Base-by-base conservation (phyloP, 768 basidiomycete species). In the Punctularia strigosozonata region DNA sequence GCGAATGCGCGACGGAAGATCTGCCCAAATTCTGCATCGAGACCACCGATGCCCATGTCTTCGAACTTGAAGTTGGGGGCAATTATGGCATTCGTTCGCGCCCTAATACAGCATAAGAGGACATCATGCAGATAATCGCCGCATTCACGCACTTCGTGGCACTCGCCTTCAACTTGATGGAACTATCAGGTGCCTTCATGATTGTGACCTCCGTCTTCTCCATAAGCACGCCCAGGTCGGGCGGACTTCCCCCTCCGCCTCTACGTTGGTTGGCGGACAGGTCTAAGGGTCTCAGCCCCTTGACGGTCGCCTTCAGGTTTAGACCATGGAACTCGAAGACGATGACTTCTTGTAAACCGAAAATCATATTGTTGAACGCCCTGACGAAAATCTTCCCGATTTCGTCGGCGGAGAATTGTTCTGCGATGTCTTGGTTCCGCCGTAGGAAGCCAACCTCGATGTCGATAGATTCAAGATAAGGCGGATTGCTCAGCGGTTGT, bases 1-100 rank as follows among this genome's bases (percentile, higher is more conserved):
- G 95, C 92, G 55, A 99, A 99, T 0, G 95, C 95, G 52, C 95
- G 84, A 55, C 95, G 86, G 69, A 99, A 99, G 53, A 99, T 99
- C 31, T 89, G 80, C 40, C 77, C 77, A 55, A 99, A 99, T 55
- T 99, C 95, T 6, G 76, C 68, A 57, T 99, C 95, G 24, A 99
- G 68, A 52, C 95, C 95, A 52, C 95, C 95, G 51, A 99, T 98
- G 14, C 95, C 95, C 94, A 99, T 98, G 57, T 99, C 95, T 53
- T 94, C 87, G 45, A 99, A 99, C 60, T 95, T 98, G 75, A 99
- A 99, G 61, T 97, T 97, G 1, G 95, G 90, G 0, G 90, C 80
- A 7, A 99, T 72, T 48, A 99, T 94, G 1, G 95, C 90, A 55
- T 97, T 98, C 5, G 91, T 77, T 4, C 90, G 80, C 0, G 87